Evolutionary conservation across 345 rosid species (phyloP).

Genomic region (Citrus cavaleriei): DNA sequence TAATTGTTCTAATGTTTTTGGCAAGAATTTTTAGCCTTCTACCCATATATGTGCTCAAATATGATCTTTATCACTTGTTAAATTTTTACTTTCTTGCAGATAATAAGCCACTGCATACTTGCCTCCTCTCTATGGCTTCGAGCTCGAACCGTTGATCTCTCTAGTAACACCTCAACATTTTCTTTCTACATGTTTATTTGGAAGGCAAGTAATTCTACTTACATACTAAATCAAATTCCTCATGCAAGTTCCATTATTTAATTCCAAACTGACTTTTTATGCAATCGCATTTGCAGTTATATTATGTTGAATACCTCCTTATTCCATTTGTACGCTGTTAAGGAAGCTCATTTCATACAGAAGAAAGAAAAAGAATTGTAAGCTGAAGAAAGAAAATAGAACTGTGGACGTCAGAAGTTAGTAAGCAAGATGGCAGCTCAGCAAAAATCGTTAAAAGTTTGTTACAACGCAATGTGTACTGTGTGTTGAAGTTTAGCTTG

Average conservation of each 20-base stretch:
- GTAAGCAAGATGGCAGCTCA: no score
- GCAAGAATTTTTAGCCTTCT: not conserved
- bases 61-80: no score
- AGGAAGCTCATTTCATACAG: no score
- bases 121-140: slow-evolving; percentile 21
- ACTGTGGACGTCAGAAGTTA: no score
- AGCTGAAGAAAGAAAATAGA: no score
- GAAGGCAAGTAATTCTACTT: slow-evolving; percentile 7
- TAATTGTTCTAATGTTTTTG: no score
- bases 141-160: slow-evolving; percentile 23
- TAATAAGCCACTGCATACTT: slow-evolving; percentile 22
- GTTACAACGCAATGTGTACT: no score
- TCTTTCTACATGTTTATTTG: slow-evolving; percentile 36
- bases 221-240: not conserved
- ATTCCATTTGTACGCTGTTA: slow-evolving; percentile 26
- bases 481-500: no score
- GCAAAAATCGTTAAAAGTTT: no score
- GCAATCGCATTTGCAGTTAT: slow-evolving; percentile 17
- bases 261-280: not conserved
- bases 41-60: not conserved
- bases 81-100: slow-evolving; percentile 1
- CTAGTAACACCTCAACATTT: slow-evolving; percentile 16
- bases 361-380: no score
- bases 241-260: not conserved
- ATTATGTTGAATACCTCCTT: slow-evolving; percentile 30